Conservation (phyloP, 176 grass and related monocot genomes). For the Rhipidocladum racemiflorum region DNA sequence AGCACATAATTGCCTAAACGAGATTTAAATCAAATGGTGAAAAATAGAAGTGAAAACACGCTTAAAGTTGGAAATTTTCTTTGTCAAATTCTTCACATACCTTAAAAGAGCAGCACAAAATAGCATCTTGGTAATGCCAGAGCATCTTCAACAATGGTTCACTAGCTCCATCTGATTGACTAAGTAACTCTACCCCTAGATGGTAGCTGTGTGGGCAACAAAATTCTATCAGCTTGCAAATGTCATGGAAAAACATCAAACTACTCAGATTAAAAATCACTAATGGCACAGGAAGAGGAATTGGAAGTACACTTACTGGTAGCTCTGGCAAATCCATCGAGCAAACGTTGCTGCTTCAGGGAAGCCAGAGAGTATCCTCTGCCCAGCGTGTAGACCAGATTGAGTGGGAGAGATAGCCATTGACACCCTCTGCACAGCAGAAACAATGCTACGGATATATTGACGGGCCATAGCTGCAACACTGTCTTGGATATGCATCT, state of each 20-base stretch:
- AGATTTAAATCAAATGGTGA: neutral
- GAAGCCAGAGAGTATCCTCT: conserved; percentile 55
- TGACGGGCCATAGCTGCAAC: conserved; percentile 85
- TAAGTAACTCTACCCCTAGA: conserved; percentile 75
- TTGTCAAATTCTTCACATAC: conserved; percentile 17
- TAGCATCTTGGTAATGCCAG: conserved; percentile 92
- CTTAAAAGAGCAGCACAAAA: conserved; percentile 94
- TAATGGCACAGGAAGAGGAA: neutral
- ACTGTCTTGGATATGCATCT: conserved; percentile 79
- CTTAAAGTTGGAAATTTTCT: neutral
- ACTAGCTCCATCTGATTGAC: conserved; percentile 49
- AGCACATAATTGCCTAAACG: neutral
- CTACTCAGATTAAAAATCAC: neutral
- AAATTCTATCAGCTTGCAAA: conserved; percentile 24
- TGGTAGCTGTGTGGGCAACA: conserved; percentile 49
- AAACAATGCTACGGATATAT: conserved; percentile 84
- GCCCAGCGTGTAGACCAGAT: conserved; percentile 40
- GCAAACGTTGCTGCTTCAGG: conserved; percentile 78
- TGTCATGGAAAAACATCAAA: conserved; percentile 21
- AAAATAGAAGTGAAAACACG: neutral
- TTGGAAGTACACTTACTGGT: conserved; percentile 54
- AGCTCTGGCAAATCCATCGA: conserved; percentile 86
- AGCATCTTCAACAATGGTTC: conserved; percentile 80
- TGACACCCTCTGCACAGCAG: conserved; percentile 89
- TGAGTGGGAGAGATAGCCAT: conserved; percentile 76